These are phyloP conservation scores for Neurospora sp. DNA, from an alignment of 495 filamentous ascomycete species.

Conservation along the genomic window DNA sequence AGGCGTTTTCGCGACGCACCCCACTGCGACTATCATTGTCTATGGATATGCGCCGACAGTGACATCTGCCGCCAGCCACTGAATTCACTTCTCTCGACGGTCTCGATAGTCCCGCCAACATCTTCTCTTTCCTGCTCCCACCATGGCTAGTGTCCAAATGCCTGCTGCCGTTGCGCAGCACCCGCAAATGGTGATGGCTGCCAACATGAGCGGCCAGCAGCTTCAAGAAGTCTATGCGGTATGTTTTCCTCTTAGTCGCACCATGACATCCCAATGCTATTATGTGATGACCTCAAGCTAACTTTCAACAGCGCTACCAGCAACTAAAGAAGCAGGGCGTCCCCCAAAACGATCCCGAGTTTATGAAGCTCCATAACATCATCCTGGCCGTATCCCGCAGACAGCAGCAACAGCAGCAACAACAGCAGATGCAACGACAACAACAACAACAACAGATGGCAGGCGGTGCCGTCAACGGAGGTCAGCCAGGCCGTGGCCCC, in stretches of 20 bases:
- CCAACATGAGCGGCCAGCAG: slow-evolving; percentile 48
- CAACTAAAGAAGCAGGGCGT: slow-evolving; percentile 72
- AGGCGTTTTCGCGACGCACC: slow-evolving; percentile 7
- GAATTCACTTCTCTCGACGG: slow-evolving; percentile 8
- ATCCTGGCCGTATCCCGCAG: slow-evolving; percentile 54
- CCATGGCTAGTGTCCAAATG: slow-evolving; percentile 71
- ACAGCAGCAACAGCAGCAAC: slow-evolving; percentile 38
- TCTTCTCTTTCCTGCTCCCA: slow-evolving; percentile 16
- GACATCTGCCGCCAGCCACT: slow-evolving; percentile 9
- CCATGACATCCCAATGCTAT: background rate
- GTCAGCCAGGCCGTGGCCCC: slow-evolving; percentile 22
- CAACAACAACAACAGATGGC: slow-evolving; percentile 27
- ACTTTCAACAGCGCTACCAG: slow-evolving; percentile 55
- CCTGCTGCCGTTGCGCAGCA: slow-evolving; percentile 50
- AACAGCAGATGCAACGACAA: slow-evolving; percentile 28
- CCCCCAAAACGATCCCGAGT: slow-evolving; percentile 66
- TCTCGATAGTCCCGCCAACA: background rate
- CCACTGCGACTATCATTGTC: slow-evolving; percentile 11
- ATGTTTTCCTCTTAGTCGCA: slow-evolving; percentile 15
- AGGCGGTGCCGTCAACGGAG: slow-evolving; percentile 40
- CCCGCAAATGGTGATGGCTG: slow-evolving; percentile 43
- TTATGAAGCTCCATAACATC: slow-evolving; percentile 58
- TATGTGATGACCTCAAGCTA: slow-evolving; percentile 18
- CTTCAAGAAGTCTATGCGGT: slow-evolving; percentile 53
- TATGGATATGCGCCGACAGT: slow-evolving; percentile 29